These are phyloP conservation scores for Kalanchoe fedtschenkoi DNA, from an alignment of 164 flowering plant genomes.

Conservation along the genomic window DNA sequence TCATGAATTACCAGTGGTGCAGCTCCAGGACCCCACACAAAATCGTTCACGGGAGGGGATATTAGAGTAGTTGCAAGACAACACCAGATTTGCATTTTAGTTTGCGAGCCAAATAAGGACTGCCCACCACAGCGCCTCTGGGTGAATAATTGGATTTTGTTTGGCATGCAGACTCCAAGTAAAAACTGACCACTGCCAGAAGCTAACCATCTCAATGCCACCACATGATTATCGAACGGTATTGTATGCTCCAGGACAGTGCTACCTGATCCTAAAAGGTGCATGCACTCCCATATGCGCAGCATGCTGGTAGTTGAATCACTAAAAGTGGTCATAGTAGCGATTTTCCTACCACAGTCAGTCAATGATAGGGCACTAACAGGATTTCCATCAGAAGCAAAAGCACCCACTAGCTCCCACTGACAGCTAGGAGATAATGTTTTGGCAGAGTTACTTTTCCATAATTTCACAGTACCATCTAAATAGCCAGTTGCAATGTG, in stretches of 20 bases:
- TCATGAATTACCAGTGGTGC: slow-evolving; percentile 47
- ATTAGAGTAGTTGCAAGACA: slow-evolving; percentile 51
- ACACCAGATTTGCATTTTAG: slow-evolving; percentile 39
- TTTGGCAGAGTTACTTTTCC: slow-evolving; percentile 42
- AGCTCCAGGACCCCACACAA: slow-evolving; percentile 70
- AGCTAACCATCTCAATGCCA: slow-evolving; percentile 53
- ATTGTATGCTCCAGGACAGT: slow-evolving; percentile 59
- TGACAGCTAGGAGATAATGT: slow-evolving; percentile 14
- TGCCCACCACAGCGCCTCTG: slow-evolving; percentile 30
- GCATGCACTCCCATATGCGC: slow-evolving; percentile 59
- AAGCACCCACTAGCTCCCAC: slow-evolving; percentile 77
- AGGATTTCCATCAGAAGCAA: slow-evolving; percentile 46
- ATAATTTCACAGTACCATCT: slow-evolving; percentile 73
- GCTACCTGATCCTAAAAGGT: slow-evolving; percentile 33
- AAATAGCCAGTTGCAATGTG: slow-evolving; percentile 71
- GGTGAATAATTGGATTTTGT: slow-evolving; percentile 55
- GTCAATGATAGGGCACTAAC: slow-evolving; percentile 40
- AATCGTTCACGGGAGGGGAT: slow-evolving; percentile 30
- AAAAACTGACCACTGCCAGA: slow-evolving; percentile 60
- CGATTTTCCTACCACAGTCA: slow-evolving; percentile 64
- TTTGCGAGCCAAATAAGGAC: slow-evolving; percentile 11
- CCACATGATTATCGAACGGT: slow-evolving; percentile 31
- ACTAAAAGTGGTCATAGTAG: slow-evolving; percentile 32
- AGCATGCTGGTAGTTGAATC: slow-evolving; percentile 22
- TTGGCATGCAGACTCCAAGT: slow-evolving; percentile 66